phyloP scores from a whole-genome alignment of 257 asterid genomes.

The Solanum virginianum region DNA sequence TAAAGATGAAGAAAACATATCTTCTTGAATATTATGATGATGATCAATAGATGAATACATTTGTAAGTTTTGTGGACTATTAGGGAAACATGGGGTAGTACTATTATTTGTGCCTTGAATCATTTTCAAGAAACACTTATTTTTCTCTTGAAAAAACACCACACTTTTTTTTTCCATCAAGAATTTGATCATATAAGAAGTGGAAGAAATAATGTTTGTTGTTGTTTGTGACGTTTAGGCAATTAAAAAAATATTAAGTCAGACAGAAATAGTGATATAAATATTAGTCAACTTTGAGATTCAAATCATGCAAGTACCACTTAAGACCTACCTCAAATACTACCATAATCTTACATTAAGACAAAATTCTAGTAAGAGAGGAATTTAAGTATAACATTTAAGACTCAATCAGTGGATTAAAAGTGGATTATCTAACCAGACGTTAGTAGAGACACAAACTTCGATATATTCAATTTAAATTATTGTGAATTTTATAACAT shows the following conservation, averaged over 20 bases:
- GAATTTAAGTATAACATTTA: background rate
- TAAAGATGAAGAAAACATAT: slow-evolving; percentile 8
- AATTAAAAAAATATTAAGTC: background rate
- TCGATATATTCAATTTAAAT: background rate
- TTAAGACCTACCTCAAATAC: slow-evolving; percentile 46
- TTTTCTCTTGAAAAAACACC: background rate
- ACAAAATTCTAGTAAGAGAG: slow-evolving; percentile 1
- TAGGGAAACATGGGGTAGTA: slow-evolving; percentile 22
- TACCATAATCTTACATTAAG: slow-evolving; percentile 25
- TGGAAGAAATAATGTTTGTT: background rate
- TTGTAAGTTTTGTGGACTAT: slow-evolving; percentile 16
- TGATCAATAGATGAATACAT: slow-evolving; percentile 4
- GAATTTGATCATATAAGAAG: background rate
- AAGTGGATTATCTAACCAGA: background rate
- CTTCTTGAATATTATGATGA: slow-evolving; percentile 1
- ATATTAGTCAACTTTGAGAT: slow-evolving; percentile 46
- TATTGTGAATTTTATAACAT: background rate
- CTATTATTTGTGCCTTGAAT: slow-evolving; percentile 5
- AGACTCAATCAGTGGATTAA: no score
- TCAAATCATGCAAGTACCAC: slow-evolving; percentile 24
- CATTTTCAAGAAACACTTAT: slow-evolving; percentile 1
- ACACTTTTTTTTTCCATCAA: background rate
- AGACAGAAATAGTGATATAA: background rate
- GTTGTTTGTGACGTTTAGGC: background rate
- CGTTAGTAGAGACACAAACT: background rate